Evolutionary conservation across 768 basidiomycete genomes (phyloP), one percentile per base, ranked within the genome.

Genomic region (Zangia roseola): DNA sequence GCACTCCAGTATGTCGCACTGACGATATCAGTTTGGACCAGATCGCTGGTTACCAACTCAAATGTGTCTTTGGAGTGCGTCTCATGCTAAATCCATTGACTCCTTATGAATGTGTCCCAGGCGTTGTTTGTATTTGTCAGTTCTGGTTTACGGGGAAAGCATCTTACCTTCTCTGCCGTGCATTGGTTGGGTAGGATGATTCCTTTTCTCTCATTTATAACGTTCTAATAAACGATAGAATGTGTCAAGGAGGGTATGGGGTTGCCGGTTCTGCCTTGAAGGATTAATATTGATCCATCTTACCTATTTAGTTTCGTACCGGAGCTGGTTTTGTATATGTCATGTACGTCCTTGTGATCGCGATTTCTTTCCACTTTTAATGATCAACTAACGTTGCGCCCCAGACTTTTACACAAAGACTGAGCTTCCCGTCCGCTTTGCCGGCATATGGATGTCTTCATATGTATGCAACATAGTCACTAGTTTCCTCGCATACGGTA

Each of bases 401-500:
- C 6, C 16, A 51, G 56, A 57, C 31, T 86, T 78, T 45, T 84
- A 84, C 59, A 82, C 78, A 10, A 82, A 81, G 59, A 71, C 65
- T 23, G 80, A 82, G 58, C 70, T 85, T 17, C 57, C 59, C 10
- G 41, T 61, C 5, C 77, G 86, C 19, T 71, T 88, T 9, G 83
- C 82, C 1, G 81, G 75, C 55, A 86, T 87, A 71, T 88, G 83
- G 84, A 71, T 79, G 24, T 80, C 81, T 4, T 77, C 78, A 60
- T 80, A 84, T 45, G 46, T 76, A 1, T 71, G 78, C 3, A 64
- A 76, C 37, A 80, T 88, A 43, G 52, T 82, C 17, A 73, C 78
- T 43, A 78, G 80, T 2, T 87, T 90, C 63, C 59, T 87, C 8
- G 86, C 82, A 0, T 81, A 80, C 0, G 84, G 83, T 6, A 79